A percentile compares a stretch with the other conserved stretches of the same genome.
Conservation (phyloP, 352 stramenopile genomes). For the Pythium grandisporangium region DNA sequence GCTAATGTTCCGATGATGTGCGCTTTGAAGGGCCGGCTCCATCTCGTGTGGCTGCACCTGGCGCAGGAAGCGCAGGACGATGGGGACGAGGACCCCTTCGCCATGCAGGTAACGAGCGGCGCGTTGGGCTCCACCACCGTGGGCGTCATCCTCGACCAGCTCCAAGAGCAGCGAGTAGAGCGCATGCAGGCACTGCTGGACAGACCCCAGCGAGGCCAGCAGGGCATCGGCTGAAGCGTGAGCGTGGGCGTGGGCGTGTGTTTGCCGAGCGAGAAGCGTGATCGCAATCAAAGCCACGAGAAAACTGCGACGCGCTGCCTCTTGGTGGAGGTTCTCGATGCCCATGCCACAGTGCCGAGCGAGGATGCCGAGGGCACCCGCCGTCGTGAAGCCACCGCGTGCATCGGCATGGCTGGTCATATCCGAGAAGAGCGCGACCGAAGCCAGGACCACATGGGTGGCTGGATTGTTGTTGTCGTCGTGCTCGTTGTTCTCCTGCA, state of each 20-base stretch:
- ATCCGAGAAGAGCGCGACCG: slow-evolving; percentile 48
- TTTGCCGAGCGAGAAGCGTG: slow-evolving; percentile 21
- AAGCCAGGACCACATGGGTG: slow-evolving; percentile 19
- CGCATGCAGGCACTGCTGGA: slow-evolving; percentile 24
- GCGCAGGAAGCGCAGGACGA: slow-evolving; percentile 36
- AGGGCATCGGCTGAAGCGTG: slow-evolving; percentile 7
- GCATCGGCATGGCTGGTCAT: slow-evolving; percentile 41
- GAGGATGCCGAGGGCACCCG: slow-evolving; percentile 38
- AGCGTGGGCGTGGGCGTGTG: background rate
- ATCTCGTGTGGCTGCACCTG: slow-evolving; percentile 49
- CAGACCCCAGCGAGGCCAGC: slow-evolving; percentile 17
- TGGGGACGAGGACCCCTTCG: slow-evolving; percentile 22
- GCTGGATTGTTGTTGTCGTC: slow-evolving; percentile 15
- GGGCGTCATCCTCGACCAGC: slow-evolving; percentile 19
- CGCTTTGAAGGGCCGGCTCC: slow-evolving; percentile 32
- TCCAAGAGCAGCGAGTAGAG: slow-evolving; percentile 39
- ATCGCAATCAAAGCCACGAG: slow-evolving; percentile 43
- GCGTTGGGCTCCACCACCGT: slow-evolving; percentile 14
- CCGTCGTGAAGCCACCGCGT: slow-evolving; percentile 48
- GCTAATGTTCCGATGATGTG: slow-evolving; percentile 57
- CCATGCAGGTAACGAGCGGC: slow-evolving; percentile 31
- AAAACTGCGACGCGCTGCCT: slow-evolving; percentile 19
- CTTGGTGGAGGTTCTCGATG: slow-evolving; percentile 17
- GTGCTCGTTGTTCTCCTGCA: no score
- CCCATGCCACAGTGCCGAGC: slow-evolving; percentile 25